These are phyloP conservation scores for Cyamopsis tetragonoloba DNA, from an alignment of 306 rosid species.

Conservation along the genomic window DNA sequence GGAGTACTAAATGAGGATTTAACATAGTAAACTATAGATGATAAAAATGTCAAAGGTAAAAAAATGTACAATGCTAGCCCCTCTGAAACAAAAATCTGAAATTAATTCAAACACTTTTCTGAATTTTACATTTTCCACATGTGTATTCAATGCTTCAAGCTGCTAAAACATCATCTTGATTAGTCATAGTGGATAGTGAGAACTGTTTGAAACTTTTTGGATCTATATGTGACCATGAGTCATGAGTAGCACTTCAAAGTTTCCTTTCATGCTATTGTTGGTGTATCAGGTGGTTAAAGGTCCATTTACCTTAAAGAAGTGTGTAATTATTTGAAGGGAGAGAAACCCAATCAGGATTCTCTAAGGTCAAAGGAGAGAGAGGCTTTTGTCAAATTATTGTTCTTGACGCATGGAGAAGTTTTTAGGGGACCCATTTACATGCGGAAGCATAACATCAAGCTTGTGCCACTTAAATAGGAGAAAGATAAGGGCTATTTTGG, in stretches of 20 bases:
- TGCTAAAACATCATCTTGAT: conserved; percentile 24
- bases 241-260: conserved; percentile 19
- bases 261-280: conserved; percentile 8
- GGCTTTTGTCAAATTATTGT: conserved; percentile 30
- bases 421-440: conserved; percentile 41
- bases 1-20: background rate
- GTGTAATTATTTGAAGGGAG: conserved; percentile 19
- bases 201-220: conserved; percentile 25
- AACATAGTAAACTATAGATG: background rate
- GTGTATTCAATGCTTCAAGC: conserved; percentile 39
- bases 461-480: conserved; percentile 44
- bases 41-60: background rate
- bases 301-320: conserved; percentile 16
- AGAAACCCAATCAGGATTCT: conserved; percentile 16
- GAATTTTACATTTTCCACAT: conserved; percentile 23
- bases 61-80: background rate
- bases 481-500: conserved; percentile 36
- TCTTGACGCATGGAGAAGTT: conserved; percentile 23
- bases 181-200: conserved; percentile 35
- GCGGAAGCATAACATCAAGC: conserved; percentile 31
- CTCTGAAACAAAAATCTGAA: conserved; percentile 21
- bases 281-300: conserved; percentile 8
- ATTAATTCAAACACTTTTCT: conserved; percentile 22
- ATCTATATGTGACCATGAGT: conserved; percentile 35
- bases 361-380: conserved; percentile 31